These are phyloP conservation scores for Neofusicoccum parvum DNA, from an alignment of 2,329 filamentous ascomycete genomes.

Conservation along the genomic window DNA sequence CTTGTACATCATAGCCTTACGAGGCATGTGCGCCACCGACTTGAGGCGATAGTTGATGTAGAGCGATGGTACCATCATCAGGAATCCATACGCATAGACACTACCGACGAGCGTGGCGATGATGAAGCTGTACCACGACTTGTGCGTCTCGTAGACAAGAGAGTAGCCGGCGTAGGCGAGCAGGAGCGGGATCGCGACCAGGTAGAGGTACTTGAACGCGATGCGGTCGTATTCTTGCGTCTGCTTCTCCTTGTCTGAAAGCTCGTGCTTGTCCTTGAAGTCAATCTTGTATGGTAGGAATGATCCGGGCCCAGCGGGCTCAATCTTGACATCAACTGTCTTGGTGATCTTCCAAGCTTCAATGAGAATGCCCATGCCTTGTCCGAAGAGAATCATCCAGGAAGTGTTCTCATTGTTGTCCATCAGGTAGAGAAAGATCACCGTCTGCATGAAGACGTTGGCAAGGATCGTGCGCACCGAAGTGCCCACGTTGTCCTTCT, in stretches of 20 bases:
- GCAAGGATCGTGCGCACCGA: constrained; percentile 94
- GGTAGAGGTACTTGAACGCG: constrained; percentile 96
- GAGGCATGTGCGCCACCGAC: constrained; percentile 92
- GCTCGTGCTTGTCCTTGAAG: constrained; percentile 96
- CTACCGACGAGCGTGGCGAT: constrained; percentile 93
- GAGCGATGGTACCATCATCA: constrained; percentile 97
- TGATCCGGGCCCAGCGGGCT: constrained; percentile 67
- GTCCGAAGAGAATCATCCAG: constrained; percentile 97
- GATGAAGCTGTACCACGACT: constrained; percentile 96
- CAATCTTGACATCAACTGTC: constrained; percentile 83
- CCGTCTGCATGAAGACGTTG: constrained; percentile 94
- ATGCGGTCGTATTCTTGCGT: constrained; percentile 98
- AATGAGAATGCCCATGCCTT: constrained; percentile 79
- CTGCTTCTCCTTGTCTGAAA: constrained; percentile 94
- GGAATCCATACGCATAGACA: constrained; percentile 96
- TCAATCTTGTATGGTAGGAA: constrained; percentile 76
- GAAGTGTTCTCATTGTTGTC: constrained; percentile 98
- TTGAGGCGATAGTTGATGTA: constrained; percentile 99
- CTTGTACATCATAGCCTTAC: constrained; percentile 96
- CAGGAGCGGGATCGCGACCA: constrained; percentile 84
- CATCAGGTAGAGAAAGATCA: constrained; percentile 95
- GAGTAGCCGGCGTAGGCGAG: constrained; percentile 90
- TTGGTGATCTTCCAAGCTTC: constrained; percentile 97
- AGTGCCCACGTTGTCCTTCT: constrained; percentile 98
- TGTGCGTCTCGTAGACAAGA: constrained; percentile 89